Evolutionary conservation across 202 grass and related monocot species (phyloP), one percentile per base, ranked within the genome.

Genomic region (Schoenoplectus tabernaemontani): DNA sequence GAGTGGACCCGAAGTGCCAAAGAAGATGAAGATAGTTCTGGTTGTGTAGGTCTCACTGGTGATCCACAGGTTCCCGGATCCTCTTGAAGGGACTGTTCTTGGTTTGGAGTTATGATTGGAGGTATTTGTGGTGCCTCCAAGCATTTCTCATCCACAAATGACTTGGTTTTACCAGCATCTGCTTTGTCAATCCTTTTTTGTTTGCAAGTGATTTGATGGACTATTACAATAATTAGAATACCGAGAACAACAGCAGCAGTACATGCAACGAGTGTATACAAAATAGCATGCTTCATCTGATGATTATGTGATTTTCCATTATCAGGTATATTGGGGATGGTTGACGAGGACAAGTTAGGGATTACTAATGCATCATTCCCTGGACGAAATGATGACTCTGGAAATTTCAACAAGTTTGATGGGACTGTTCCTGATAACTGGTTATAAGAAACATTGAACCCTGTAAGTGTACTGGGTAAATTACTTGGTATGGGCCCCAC

Each of bases 311-410:
- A 62, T 59, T 73, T 78, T 73, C 63, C 24, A 30, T 61, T 72
- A 73, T 85, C 48, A 62, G 23, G 1, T 36, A 85, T 20, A 59
- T 80, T 51, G 28, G 86, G 59, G 46, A 63, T 83, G 64, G 81
- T 82, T 83, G 26, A 48, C 64, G 83, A 84, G 76, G 57, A 66
- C 7, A 77, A 65, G 57, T 6, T 76, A 30, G 94, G 94, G 88
- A 90, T 84, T 71, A 92, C 50, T 57, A 97, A 85, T 42, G 86
- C 72, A 59, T 88, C 87, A 71, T 97, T 97, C 42, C 91, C 94
- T 78, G 94, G 94, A 84, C 90, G 94, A 77, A 97, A 97, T 62
- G 91, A 93, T 75, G 94, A 93, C 70, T 93, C 89, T 58, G 91
- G 87, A 39, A 97, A 97, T 84, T 90, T 97, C 69, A 86, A 62